These are phyloP conservation scores for Vitis riparia DNA, from an alignment of 164 flowering plant genomes.

Conservation along the genomic window DNA sequence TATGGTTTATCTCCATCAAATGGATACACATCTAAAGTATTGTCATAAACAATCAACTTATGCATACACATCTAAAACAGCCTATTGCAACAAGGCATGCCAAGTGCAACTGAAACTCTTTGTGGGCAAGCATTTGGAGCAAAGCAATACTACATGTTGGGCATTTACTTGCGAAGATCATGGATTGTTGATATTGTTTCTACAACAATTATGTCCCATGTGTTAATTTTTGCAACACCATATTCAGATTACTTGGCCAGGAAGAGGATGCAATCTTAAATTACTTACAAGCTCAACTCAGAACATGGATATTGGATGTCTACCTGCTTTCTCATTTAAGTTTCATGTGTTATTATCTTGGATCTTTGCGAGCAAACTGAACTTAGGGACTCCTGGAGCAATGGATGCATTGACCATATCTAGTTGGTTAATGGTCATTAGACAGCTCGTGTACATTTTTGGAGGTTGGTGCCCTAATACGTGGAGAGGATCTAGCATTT, in stretches of 20 bases:
- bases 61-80: no score
- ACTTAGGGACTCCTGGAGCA: slow-evolving; percentile 22
- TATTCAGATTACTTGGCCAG: slow-evolving; percentile 15
- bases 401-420: slow-evolving; percentile 20
- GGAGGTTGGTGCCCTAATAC: slow-evolving; percentile 31
- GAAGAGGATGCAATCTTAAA: slow-evolving; percentile 4
- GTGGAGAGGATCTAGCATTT: slow-evolving; percentile 25
- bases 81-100: slow-evolving; percentile 25
- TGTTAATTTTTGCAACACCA: slow-evolving; percentile 11
- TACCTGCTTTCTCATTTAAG: slow-evolving; percentile 10
- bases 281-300: slow-evolving; percentile 25
- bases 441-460: slow-evolving; percentile 18
- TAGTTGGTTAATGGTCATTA: slow-evolving; percentile 8
- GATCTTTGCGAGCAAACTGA: slow-evolving; percentile 15
- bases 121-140: slow-evolving; percentile 43
- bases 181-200: slow-evolving; percentile 19
- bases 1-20: no score
- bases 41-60: no score
- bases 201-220: slow-evolving; percentile 14
- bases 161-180: slow-evolving; percentile 28
- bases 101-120: slow-evolving; percentile 33
- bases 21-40: no score
- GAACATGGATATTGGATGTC: slow-evolving; percentile 21
- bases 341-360: slow-evolving; percentile 23
- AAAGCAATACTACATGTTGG: slow-evolving; percentile 27